These are phyloP conservation scores for Trichoderma guizhouense DNA, from an alignment of 2,329 filamentous ascomycete species.

Conservation along the genomic window DNA sequence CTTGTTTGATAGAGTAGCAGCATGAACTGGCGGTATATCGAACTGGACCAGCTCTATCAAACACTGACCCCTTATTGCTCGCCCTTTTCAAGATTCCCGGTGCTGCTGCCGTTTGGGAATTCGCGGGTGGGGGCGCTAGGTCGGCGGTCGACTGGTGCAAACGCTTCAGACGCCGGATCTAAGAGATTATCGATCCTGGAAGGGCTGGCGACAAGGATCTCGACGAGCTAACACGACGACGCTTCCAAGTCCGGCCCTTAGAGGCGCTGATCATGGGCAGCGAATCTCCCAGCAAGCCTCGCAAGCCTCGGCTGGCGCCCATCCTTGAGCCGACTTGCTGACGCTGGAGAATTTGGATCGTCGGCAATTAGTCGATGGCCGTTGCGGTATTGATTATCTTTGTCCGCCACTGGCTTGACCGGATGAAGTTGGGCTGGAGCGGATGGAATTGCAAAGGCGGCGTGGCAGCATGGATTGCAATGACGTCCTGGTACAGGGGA, in stretches of 20 bases:
- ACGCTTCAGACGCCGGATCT: slow-evolving; percentile 2
- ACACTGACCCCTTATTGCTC: neutral
- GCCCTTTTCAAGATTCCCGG: neutral
- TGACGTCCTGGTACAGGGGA: neutral
- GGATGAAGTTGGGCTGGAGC: neutral
- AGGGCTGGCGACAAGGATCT: neutral
- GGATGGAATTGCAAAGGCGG: neutral
- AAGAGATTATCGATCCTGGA: slow-evolving; percentile 9
- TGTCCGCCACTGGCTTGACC: neutral
- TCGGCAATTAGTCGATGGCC: slow-evolving; percentile 1
- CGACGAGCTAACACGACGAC: neutral
- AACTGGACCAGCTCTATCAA: neutral
- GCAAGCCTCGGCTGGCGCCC: neutral
- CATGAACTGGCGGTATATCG: neutral
- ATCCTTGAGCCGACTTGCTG: neutral
- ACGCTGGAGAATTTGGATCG: slow-evolving; percentile 3
- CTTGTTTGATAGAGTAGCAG: neutral
- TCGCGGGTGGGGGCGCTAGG: neutral
- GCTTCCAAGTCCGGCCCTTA: neutral
- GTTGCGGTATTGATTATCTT: slow-evolving; percentile 4
- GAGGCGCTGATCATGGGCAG: slow-evolving; percentile 1
- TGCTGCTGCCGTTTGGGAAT: neutral
- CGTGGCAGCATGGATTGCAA: neutral
- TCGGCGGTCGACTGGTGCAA: neutral
- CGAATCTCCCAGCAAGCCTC: neutral